Evolutionary conservation across 2,329 filamentous ascomycete genomes (phyloP), one percentile per base, ranked within the genome.

Genomic region (Arthrinium puccinioides): DNA sequence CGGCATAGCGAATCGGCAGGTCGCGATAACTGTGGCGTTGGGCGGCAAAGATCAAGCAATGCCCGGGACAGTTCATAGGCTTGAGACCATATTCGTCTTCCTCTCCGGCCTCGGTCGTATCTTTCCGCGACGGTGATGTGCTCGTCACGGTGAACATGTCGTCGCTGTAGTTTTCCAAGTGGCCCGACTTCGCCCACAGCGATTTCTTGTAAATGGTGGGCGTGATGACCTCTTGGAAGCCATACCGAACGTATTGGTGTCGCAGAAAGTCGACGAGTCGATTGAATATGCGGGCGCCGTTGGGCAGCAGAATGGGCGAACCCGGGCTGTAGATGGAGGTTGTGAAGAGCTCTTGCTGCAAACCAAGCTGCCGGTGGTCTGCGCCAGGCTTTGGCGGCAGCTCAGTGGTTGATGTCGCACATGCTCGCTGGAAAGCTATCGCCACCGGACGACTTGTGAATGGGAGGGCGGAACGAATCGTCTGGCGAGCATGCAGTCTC

Each of bases 61-160:
- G 90, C 20, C 88, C 88, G 4, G 92, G 92, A 65, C 92, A 98
- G 68, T 97, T 97, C 92, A 97, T 97, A 20, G 90, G 90, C 68
- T 97, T 97, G 36, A 97, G 67, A 13, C 81, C 88, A 20, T 59
- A 59, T 29, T 56, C 55, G 34, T 56, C 50, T 19, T 56, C 45
- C 31, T 53, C 49, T 69, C 40, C 43, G 9, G 32, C 35, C 5
- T 52, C 38, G 35, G 46, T 16, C 19, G 45, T 42, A 9, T 63
- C 57, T 32, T 54, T 60, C 38, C 66, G 51, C 44, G 66, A 45
- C 36, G 60, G 54, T 49, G 71, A 64, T 2, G 71, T 66, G 32
- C 77, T 75, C 9, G 67, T 78, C 20, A 94, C 87, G 38, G 84
- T 81, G 60, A 89, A 94, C 88, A 94, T 94, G 54, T 94, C 87